phyloP scores from a whole-genome alignment of 208 protist species.

The Trypanosoma avium region DNA sequence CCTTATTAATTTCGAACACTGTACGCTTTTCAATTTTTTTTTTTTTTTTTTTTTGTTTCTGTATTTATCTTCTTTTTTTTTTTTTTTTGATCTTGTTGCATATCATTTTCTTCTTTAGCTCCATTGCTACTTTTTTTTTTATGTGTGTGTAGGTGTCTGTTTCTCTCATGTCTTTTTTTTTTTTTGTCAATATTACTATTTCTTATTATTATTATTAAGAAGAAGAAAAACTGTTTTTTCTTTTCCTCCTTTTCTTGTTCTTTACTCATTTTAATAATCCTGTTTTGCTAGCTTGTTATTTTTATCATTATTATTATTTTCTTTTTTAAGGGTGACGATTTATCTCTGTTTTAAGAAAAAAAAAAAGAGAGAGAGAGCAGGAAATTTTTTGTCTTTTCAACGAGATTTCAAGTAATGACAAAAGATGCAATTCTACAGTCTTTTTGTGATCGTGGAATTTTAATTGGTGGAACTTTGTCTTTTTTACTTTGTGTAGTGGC shows the following conservation, averaged over 20 bases:
- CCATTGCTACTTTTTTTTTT: conserved; percentile 7
- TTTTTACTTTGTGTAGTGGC: conserved; percentile 15
- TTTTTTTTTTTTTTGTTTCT: conserved; percentile 21
- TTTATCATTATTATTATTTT: too few species aligned
- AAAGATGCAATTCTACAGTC: neutral
- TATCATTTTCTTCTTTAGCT: neutral
- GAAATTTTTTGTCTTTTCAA: too few species aligned
- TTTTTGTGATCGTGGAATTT: conserved; percentile 3
- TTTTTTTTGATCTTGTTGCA: neutral
- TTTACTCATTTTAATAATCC: too few species aligned
- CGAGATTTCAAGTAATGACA: too few species aligned
- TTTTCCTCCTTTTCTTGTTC: too few species aligned
- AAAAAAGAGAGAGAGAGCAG: too few species aligned
- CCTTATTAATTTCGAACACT: neutral
- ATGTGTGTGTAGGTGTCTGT: conserved; percentile 3
- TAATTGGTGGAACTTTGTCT: neutral
- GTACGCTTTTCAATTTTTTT: neutral
- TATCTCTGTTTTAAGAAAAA: neutral
- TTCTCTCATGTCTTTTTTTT: too few species aligned
- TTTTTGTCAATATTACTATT: too few species aligned
- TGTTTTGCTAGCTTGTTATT: too few species aligned
- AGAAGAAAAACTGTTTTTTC: too few species aligned
- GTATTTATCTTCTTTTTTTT: conserved; percentile 3
- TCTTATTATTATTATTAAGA: too few species aligned
- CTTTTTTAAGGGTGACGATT: too few species aligned